Evolutionary conservation across 495 filamentous ascomycete genomes (phyloP), one percentile per base, ranked within the genome.

Genomic region (Pyrenopolyporus hunteri): DNA sequence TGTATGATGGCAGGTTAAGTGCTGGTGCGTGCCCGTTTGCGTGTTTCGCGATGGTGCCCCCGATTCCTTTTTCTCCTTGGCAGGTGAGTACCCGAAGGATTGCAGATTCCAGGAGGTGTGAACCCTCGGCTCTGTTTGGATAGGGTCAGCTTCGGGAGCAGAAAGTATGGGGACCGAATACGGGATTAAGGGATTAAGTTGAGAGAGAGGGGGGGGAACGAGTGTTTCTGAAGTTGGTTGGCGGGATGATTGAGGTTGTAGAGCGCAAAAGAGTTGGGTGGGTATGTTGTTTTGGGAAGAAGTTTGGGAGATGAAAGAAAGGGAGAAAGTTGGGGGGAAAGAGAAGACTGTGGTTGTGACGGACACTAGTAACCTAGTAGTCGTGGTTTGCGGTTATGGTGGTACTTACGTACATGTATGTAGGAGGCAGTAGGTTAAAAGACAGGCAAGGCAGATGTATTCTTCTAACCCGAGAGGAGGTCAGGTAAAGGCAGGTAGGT

Each of bases 251-350:
- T 45, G 44, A 20, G 53, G 39, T 51, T 53, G 50, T 20, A 46
- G 45, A 31, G 31, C 16, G 43, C n/a, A n/a, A 22, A 66, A 53
- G 47, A 35, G 29, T 31, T 40, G 33, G 22, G 20, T 33, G 37
- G 58, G n/a, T n/a, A n/a, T n/a, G n/a, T n/a, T n/a, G n/a, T 56
- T 44, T 40, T 55, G 50, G 40, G 42, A 23, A 28, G 14, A 56
- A 45, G 49, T 35, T 50, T 46, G 51, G n/a, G 45, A 16, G 19
- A 37, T 25, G 19, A 57, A 48, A 57, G 44, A 37, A 33, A 63
- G 29, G 49, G 42, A 48, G 33, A 46, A 40, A 40, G 32, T 19
- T 19, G 19, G 33, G 13, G 6, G 16, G 28, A 49, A 36, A 26
- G 13, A 17, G 29, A 49, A 29, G 3, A 29, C 25, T 17, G 25